Conservation (phyloP, 257 asterid genomes). For the Plantago major region DNA sequence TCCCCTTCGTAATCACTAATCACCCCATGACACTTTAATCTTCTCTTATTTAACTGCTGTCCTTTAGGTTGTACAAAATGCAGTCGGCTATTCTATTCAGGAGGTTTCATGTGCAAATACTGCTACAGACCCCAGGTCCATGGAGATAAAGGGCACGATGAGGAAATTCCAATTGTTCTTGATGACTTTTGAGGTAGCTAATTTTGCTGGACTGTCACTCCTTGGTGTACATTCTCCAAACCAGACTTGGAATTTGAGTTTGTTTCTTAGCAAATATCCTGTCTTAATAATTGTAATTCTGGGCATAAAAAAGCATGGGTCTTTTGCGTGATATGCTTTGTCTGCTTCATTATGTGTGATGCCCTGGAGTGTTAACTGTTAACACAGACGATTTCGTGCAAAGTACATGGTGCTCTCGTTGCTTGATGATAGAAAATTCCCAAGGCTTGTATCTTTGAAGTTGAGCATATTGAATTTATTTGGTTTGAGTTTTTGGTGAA, state of each 20-base stretch:
- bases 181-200: constrained; percentile 69
- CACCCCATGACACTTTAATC: constrained; percentile 22
- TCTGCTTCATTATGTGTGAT: no score
- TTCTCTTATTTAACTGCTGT: constrained; percentile 8
- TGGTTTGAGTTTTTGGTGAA: no score
- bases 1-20: neutral
- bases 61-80: constrained; percentile 53
- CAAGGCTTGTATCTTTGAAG: no score
- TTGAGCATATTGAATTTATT: no score
- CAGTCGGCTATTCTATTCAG: constrained; percentile 64
- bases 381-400: no score
- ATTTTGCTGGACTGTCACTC: neutral
- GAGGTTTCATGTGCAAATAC: constrained; percentile 61
- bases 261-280: neutral
- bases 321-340: no score
- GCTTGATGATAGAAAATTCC: no score
- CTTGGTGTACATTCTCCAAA: neutral
- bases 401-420: no score
- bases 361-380: no score
- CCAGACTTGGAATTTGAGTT: constrained; percentile 5
- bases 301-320: no score
- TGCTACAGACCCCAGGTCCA: constrained; percentile 41
- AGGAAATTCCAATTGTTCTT: constrained; percentile 65
- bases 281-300: no score
- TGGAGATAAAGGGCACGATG: constrained; percentile 45